These are phyloP conservation scores for Flaveria linearis DNA, from an alignment of 129 eudicot species.

Conservation along the genomic window DNA sequence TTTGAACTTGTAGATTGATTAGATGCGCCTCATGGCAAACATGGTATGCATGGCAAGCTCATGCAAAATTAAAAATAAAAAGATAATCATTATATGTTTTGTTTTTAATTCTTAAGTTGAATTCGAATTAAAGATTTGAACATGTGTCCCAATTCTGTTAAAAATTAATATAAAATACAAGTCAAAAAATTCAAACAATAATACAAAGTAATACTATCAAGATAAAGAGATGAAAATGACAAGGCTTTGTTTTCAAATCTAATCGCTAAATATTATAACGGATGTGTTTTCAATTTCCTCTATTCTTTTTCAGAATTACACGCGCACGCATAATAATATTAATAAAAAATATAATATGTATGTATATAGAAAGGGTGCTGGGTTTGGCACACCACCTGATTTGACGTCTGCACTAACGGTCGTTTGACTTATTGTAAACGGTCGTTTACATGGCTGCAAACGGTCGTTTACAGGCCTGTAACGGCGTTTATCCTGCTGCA, in stretches of 20 bases:
- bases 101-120: background rate
- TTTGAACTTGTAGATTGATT: conserved; percentile 21
- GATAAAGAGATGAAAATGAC: conserved; percentile 40
- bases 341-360: background rate
- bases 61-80: conserved; percentile 18
- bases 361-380: too few species aligned
- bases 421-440: too few species aligned
- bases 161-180: background rate
- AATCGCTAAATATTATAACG: conserved; percentile 9
- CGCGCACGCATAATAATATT: background rate
- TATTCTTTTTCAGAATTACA: background rate
- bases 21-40: conserved; percentile 26
- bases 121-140: conserved; percentile 12
- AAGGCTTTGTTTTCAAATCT: conserved; percentile 36
- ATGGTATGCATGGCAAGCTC: conserved; percentile 29
- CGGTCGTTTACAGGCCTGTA: too few species aligned
- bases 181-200: conserved; percentile 34
- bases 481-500: too few species aligned
- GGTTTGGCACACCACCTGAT: too few species aligned
- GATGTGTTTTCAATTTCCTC: background rate
- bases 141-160: conserved; percentile 3
- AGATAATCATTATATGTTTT: background rate
- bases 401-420: too few species aligned
- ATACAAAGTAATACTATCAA: conserved; percentile 30
- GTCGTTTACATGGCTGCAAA: too few species aligned